A percentile compares a stretch with the other conserved stretches of the same genome.
Conservation (phyloP, 2,329 filamentous ascomycete species). For the Tolypocladium album region DNA sequence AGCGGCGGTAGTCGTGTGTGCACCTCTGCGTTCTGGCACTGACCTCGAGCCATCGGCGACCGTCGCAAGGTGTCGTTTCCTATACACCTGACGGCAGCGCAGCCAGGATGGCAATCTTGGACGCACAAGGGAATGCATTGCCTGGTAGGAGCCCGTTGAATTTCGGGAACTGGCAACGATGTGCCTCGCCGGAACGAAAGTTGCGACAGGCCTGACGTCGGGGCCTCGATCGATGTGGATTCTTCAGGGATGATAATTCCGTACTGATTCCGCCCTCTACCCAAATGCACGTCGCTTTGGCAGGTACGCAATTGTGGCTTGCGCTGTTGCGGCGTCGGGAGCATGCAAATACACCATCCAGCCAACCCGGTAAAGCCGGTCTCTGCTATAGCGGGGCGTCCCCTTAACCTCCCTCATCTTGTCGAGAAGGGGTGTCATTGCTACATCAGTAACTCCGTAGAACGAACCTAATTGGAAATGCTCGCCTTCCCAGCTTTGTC, state of each 20-base stretch:
- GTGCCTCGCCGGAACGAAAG: background rate
- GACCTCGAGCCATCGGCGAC: slow-evolving; percentile 19
- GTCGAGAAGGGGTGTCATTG: background rate
- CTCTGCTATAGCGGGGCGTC: background rate
- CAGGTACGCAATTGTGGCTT: background rate
- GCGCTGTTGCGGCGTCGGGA: background rate
- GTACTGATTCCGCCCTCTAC: background rate
- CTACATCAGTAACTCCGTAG: background rate
- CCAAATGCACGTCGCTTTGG: background rate
- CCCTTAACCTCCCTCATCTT: background rate
- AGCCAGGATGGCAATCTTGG: slow-evolving; percentile 10
- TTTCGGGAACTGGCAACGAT: background rate
- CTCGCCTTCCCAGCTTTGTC: background rate
- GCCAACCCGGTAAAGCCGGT: background rate
- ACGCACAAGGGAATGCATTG: slow-evolving; percentile 17
- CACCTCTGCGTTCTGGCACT: background rate
- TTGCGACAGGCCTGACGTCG: background rate
- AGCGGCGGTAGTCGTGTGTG: background rate
- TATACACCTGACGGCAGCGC: slow-evolving; percentile 7
- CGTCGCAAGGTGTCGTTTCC: slow-evolving; percentile 17
- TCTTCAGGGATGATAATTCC: background rate
- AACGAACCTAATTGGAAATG: background rate
- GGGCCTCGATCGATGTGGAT: background rate
- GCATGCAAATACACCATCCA: background rate
- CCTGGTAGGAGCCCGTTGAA: slow-evolving; percentile 6